phyloP scores from a whole-genome alignment of 768 basidiomycete genomes.

The Amyloporia xantha region DNA sequence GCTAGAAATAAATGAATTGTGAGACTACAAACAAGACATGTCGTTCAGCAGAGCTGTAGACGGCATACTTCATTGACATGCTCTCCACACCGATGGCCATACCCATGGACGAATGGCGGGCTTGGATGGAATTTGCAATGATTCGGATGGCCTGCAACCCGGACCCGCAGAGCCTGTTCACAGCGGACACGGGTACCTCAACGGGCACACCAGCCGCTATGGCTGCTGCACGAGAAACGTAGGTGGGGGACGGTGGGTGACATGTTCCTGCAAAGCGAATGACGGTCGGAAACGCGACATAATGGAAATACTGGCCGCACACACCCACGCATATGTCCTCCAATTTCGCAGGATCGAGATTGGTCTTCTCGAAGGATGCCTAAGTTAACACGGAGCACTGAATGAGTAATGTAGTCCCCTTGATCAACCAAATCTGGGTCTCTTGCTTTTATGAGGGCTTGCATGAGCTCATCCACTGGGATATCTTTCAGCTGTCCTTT shows the following conservation, averaged over 20 bases:
- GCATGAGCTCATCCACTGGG: conserved; percentile 81
- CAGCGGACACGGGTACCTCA: conserved; percentile 78
- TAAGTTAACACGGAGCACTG: conserved; percentile 24
- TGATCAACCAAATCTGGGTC: background rate
- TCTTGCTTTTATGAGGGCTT: conserved; percentile 70
- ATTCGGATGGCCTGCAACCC: conserved; percentile 90
- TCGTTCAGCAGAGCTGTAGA: background rate
- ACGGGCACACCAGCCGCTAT: conserved; percentile 86
- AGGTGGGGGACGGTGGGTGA: conserved; percentile 76
- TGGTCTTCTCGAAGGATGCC: conserved; percentile 62
- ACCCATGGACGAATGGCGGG: conserved; percentile 81
- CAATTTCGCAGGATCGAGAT: conserved; percentile 62
- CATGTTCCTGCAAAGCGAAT: conserved; percentile 53
- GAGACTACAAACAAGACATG: conserved; percentile 4
- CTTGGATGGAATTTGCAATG: conserved; percentile 81
- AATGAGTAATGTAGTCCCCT: too few relatives aligned
- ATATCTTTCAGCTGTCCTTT: conserved; percentile 91
- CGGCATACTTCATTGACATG: conserved; percentile 66
- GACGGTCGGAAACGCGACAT: background rate
- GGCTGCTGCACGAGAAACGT: conserved; percentile 80
- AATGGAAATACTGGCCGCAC: conserved; percentile 13
- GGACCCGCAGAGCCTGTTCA: conserved; percentile 92
- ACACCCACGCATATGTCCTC: conserved; percentile 82
- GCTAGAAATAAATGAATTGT: conserved; percentile 37
- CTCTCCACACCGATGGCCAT: conserved; percentile 80